Conservation (phyloP, 2,329 filamentous ascomycete genomes). For the Sclerotinia subarctica region DNA sequence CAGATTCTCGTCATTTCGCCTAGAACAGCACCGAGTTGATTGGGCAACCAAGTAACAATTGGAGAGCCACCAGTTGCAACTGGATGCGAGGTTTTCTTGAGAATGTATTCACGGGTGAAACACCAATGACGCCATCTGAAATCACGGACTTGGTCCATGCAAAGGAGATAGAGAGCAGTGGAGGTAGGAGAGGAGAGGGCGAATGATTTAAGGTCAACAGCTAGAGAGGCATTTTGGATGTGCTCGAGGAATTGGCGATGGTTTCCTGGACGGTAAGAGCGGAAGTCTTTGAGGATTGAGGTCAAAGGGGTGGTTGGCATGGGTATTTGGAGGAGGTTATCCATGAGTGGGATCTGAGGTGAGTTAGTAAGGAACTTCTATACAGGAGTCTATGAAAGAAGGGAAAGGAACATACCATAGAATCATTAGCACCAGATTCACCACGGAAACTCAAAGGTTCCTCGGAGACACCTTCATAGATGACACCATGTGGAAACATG, state of each 20-base stretch:
- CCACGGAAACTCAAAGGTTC: slow-evolving; percentile 80
- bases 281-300: slow-evolving; percentile 82
- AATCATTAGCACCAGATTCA: slow-evolving; percentile 91
- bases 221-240: slow-evolving; percentile 52
- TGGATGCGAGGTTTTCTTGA: slow-evolving; percentile 72
- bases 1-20: slow-evolving; percentile 63
- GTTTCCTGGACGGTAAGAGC: slow-evolving; percentile 82
- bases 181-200: slow-evolving; percentile 53
- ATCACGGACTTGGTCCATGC: slow-evolving; percentile 72
- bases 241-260: slow-evolving; percentile 81
- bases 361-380: neutral
- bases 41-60: slow-evolving; percentile 81
- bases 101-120: slow-evolving; percentile 80
- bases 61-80: slow-evolving; percentile 78
- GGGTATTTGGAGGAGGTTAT: slow-evolving; percentile 78
- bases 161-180: slow-evolving; percentile 60
- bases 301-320: slow-evolving; percentile 91
- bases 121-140: slow-evolving; percentile 86
- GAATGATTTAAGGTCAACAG: slow-evolving; percentile 56
- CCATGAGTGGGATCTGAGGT: slow-evolving; percentile 70
- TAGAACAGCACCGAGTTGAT: slow-evolving; percentile 74
- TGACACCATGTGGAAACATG: slow-evolving; percentile 90
- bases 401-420: slow-evolving; percentile 57
- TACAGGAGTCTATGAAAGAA: neutral
- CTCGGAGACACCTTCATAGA: slow-evolving; percentile 80